Percentiles rank a stretch among this genome's conserved stretches.
Evolutionary conservation across 495 filamentous ascomycete genomes (phyloP).

Genomic region (Podospora pseudoanserina): DNA sequence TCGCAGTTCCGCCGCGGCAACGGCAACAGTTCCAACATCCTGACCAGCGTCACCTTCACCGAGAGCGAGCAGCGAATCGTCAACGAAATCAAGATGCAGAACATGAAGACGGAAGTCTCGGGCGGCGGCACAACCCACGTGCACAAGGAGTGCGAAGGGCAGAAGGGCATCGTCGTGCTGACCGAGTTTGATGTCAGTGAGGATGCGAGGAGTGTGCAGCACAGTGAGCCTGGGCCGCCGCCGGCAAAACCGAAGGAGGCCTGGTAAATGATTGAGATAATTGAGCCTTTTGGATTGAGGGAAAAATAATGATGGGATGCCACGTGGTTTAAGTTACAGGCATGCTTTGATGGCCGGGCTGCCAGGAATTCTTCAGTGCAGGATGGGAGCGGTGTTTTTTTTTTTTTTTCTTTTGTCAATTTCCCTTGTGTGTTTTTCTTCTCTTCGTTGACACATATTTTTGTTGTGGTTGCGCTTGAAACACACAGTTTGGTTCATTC

Average conservation of each 20-base stretch:
- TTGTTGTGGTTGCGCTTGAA: too few relatives aligned
- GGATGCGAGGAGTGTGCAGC: constrained; percentile 11
- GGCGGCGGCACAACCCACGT: too few relatives aligned
- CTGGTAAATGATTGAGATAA: neutral
- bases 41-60: constrained; percentile 17
- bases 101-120: neutral
- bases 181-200: constrained; percentile 15
- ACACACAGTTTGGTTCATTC: too few relatives aligned
- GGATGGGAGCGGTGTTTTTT: too few relatives aligned
- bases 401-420: too few relatives aligned
- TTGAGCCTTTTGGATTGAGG: too few relatives aligned
- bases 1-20: neutral
- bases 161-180: constrained; percentile 14
- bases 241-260: neutral
- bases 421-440: too few relatives aligned
- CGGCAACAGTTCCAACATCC: constrained; percentile 7
- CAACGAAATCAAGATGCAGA: constrained; percentile 14
- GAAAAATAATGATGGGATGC: too few relatives aligned
- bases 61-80: constrained; percentile 18
- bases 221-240: neutral
- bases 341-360: too few relatives aligned
- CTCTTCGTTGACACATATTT: too few relatives aligned
- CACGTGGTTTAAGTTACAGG: too few relatives aligned
- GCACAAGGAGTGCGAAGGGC: neutral
- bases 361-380: too few relatives aligned